Evolutionary conservation across 2,329 filamentous ascomycete species (phyloP), one percentile per base, ranked within the genome.

Genomic region (Cercospora brassicicola): DNA sequence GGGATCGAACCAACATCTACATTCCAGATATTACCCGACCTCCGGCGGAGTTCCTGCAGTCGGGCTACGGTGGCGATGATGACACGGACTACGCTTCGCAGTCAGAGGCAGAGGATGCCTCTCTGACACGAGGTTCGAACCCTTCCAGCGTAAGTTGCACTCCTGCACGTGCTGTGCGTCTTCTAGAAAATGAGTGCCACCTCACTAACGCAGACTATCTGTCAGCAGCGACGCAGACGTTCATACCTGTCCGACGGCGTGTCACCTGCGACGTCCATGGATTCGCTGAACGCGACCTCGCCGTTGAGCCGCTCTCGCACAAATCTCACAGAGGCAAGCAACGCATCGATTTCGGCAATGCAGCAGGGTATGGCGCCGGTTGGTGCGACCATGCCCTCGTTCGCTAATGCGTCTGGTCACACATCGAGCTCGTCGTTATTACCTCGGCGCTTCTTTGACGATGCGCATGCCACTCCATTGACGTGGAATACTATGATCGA

Each of bases 51-150:
- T 86, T 97, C 84, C 93, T 97, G 88, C 93, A 93, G 51, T 64
- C 67, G 15, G 93, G 93, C 15, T 88, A 89, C 72, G 87, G 90
- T 31, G 55, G 57, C 72, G 91, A 95, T 69, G 94, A 97, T 76
- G 93, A 96, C 71, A 93, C 96, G 62, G 93, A 96, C 76, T 94
- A 95, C 66, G 91, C 92, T 30, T 97, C 94, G n/a, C 92, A 91
- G 20, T 85, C 82, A 20, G 94, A 97, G 79, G 83, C 91, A 10
- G 93, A 97, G 76, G 91, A 91, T 64, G 91, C 92, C 76, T 90
- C 89, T 8, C 82, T 89, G 67, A 90, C 91, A 83, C 82, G 89
- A 72, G 86, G 87, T 31, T 91, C 90, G 11, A 87, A 89, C 71
- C 87, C 88, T 72, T 91, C 90, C 60, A 83, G 89, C 80, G 89